A percentile compares a stretch with the other conserved stretches of the same genome.
phyloP scores from a whole-genome alignment of 2,329 filamentous ascomycete genomes.

The Raffaelea deltoideospora region DNA sequence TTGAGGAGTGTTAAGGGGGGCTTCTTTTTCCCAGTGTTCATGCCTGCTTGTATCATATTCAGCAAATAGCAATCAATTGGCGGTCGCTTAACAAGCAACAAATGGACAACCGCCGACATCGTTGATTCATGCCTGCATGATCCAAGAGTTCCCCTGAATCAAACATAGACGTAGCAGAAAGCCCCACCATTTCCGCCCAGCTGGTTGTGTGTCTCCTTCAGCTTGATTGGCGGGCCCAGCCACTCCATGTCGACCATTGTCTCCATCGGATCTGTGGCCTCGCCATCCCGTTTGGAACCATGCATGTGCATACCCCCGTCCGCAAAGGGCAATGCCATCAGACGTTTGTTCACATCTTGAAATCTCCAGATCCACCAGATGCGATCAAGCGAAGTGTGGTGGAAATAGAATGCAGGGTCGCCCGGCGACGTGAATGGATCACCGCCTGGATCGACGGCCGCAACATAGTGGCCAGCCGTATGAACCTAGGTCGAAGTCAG shows the following conservation, averaged over 20 bases:
- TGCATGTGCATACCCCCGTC: slow-evolving; percentile 13
- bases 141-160: no score
- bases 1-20: no score
- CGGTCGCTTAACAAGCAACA: no score
- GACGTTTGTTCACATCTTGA: slow-evolving; percentile 19
- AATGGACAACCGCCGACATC: no score
- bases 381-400: slow-evolving; percentile 22
- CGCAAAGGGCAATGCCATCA: slow-evolving; percentile 12
- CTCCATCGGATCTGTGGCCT: slow-evolving; percentile 3
- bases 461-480: slow-evolving; percentile 20
- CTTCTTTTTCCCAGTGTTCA: no score
- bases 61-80: no score
- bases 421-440: slow-evolving; percentile 20
- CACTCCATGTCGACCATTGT: slow-evolving; percentile 14
- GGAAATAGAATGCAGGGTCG: slow-evolving; percentile 24
- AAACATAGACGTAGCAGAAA: slow-evolving; percentile 17
- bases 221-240: slow-evolving; percentile 10
- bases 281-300: slow-evolving; percentile 1
- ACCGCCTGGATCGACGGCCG: slow-evolving; percentile 20
- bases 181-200: slow-evolving; percentile 13
- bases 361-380: slow-evolving; percentile 28
- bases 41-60: no score
- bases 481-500: slow-evolving; percentile 19
- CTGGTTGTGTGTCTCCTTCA: slow-evolving; percentile 13
- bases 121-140: no score